Base-by-base conservation (phyloP, 2,329 filamentous ascomycete species). In the Cytospora schulzeri region DNA sequence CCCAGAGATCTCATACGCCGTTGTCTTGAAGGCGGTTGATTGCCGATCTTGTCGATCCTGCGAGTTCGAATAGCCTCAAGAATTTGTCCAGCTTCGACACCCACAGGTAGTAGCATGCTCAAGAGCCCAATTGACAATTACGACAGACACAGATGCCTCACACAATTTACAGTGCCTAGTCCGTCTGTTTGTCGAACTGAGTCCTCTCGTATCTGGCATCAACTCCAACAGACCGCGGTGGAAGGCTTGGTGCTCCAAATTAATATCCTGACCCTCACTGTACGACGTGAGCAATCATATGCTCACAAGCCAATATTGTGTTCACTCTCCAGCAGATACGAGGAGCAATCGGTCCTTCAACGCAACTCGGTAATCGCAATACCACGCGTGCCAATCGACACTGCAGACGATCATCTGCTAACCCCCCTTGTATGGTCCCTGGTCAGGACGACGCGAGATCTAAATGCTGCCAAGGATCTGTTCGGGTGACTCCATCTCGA, bases 281-380 rank as follows among this genome's bases (percentile, higher is more conserved):
- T 67, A 50, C 65, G 41, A 67, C 62, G 41, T 67, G 62, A 58
- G 22, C 54, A 31, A 29, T 61, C 65, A 65, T n/a, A 51, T 61
- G 59, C 62, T 55, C 53, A 38, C 53, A 56, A 52, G 31, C 31
- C 55, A 62, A 19, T 51, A 48, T 26, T 26, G 55, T 53, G 31
- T 54, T 33, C 53, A 58, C 35, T 57, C 53, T 19, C 64, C 57
- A 55, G 60, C 57, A 63, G 57, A 61, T 66, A 60, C 64, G 60
- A 60, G 51, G 48, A 45, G 31, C n/a, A 48, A 48, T 48, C 45
- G n/a, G 45, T 48, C 29, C 31, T 28, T 38, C 29, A 29, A 51
- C 29, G 12, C 45, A 59, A 31, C 28, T 35, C 31, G 11, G 31
- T 41, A 19, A 19, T 62, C 52, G n/a, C 45, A 48, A 52, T 29